These are phyloP conservation scores for Coniochaeta prunicola DNA, from an alignment of 2,329 filamentous ascomycete genomes.

Conservation along the genomic window DNA sequence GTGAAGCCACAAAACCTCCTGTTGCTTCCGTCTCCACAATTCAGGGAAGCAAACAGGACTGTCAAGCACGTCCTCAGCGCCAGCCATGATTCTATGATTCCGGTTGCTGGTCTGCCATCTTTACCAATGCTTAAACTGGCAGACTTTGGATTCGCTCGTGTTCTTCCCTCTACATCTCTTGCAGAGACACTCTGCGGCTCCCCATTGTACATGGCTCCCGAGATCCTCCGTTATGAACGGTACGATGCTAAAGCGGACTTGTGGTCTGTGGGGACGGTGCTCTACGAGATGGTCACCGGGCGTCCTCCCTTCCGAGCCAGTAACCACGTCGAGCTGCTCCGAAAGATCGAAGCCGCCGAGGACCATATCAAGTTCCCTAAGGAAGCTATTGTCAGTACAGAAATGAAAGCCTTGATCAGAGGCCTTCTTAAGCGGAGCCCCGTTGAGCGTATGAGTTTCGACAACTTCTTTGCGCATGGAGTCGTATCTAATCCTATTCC, in stretches of 20 bases:
- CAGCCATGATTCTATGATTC: conserved; percentile 73
- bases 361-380: conserved; percentile 79
- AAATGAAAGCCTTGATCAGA: conserved; percentile 75
- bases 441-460: conserved; percentile 77
- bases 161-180: conserved; percentile 81
- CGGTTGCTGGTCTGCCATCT: conserved; percentile 71
- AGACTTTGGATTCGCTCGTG: conserved; percentile 96
- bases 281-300: conserved; percentile 92
- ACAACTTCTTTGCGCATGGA: conserved; percentile 71
- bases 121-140: conserved; percentile 96
- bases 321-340: conserved; percentile 89
- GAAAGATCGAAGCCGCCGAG: conserved; percentile 83
- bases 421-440: conserved; percentile 78
- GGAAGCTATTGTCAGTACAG: conserved; percentile 62
- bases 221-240: conserved; percentile 93
- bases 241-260: conserved; percentile 96
- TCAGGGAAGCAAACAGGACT: conserved; percentile 53
- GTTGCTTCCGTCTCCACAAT: conserved; percentile 73
- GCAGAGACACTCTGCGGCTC: conserved; percentile 96
- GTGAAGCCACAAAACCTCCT: conserved; percentile 96
- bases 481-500: conserved; percentile 73
- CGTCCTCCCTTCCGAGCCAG: conserved; percentile 84
- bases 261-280: conserved; percentile 94
- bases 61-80: conserved; percentile 66
- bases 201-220: conserved; percentile 96